Percentiles rank a stretch among this genome's conserved stretches.
Evolutionary conservation across 345 rosid genomes (phyloP).

Genomic region (Raphanus raphanistrum): DNA sequence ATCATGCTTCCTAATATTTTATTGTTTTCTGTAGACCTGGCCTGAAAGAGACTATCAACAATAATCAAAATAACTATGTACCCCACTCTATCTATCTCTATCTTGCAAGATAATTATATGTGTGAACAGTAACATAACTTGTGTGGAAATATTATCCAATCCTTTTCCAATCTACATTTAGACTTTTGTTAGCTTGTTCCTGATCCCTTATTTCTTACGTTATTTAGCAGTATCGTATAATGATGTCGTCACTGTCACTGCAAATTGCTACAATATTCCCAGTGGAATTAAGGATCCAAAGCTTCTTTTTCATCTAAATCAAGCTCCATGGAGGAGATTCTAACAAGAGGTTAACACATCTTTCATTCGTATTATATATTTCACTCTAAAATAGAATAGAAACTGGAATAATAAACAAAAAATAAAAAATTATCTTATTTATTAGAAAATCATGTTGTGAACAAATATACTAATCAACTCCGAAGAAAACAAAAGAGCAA

Average conservation of each 20-base stretch:
- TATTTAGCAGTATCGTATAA: background rate
- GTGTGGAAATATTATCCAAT: background rate
- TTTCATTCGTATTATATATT: too few relatives aligned
- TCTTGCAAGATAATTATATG: background rate
- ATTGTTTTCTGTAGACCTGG: background rate
- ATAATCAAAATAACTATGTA: background rate
- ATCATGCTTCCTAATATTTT: background rate
- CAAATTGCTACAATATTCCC: background rate
- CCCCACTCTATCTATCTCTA: background rate
- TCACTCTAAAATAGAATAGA: too few relatives aligned
- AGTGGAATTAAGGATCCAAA: background rate
- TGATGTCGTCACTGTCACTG: background rate
- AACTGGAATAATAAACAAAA: too few relatives aligned
- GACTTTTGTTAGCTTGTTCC: background rate
- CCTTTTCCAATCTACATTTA: background rate
- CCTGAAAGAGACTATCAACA: background rate
- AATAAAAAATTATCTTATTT: too few relatives aligned
- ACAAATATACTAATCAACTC: too few relatives aligned
- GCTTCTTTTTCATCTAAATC: conserved; percentile 16
- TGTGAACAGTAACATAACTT: background rate
- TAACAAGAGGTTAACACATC: conserved; percentile 42
- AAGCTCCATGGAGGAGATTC: conserved; percentile 53
- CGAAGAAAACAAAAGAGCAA: too few relatives aligned
- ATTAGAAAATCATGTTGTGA: too few relatives aligned
- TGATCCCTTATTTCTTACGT: background rate